Evolutionary conservation across 371 early-diverging fungal genomes (phyloP), one percentile per base, ranked within the genome.

Genomic region (Quaeritorhiza haematococci): DNA sequence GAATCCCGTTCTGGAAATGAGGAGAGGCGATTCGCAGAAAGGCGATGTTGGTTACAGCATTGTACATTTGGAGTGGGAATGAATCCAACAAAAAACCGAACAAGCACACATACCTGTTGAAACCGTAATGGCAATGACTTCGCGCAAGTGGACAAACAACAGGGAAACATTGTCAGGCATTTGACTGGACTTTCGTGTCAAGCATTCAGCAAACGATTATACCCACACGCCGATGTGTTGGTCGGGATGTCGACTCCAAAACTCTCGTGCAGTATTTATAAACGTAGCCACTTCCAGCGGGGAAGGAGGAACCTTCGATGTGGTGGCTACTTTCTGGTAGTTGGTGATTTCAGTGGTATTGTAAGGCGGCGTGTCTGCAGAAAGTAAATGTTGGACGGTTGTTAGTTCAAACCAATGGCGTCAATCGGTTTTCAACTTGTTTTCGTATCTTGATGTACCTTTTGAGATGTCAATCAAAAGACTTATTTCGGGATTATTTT

Each of bases 61-160:
- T n/a, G n/a, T n/a, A n/a, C n/a, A n/a, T n/a, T n/a, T n/a, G n/a
- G n/a, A n/a, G n/a, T n/a, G n/a, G n/a, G n/a, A n/a, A n/a, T n/a
- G n/a, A n/a, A n/a, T n/a, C n/a, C n/a, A n/a, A n/a, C n/a, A n/a
- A n/a, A n/a, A n/a, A n/a, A n/a, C n/a, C n/a, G 17, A n/a, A 27
- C n/a, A 17, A 0, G 13, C 26, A 1, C 2, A 10, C 15, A 26
- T 24, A n/a, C 26, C 29, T 51, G 63, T 54, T 76, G 24, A 56
- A 79, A 74, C 87, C 87, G 63, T 87, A 87, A 61, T 87, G 87
- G 62, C 87, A 87, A 58, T 87, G 87, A 3, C 53, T 33, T 53
- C 34, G 15, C 27, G 17, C 38, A n/a, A n/a, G n/a, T n/a, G n/a
- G n/a, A n/a, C n/a, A n/a, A n/a, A n/a, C n/a, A n/a, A n/a, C n/a